A percentile compares a stretch with the other conserved stretches of the same genome.
Evolutionary conservation across 371 early-diverging fungal species (phyloP).

Genomic region (Globomyces sp.): DNA sequence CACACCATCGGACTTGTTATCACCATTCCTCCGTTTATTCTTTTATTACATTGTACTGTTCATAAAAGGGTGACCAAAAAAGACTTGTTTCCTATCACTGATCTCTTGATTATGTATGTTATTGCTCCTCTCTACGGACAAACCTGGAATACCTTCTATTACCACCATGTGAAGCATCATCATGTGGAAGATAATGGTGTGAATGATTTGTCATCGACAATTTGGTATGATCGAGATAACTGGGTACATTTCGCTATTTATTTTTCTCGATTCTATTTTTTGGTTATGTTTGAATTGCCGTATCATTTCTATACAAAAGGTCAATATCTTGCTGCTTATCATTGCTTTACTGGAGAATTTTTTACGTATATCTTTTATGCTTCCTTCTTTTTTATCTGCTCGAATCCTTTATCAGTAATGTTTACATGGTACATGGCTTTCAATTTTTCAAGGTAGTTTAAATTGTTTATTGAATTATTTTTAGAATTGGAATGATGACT

Average conservation of each 20-base stretch:
- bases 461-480: neutral
- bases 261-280: constrained; percentile 38
- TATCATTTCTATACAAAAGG: constrained; percentile 30
- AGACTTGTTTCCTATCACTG: constrained; percentile 9
- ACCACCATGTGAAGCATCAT: constrained; percentile 44
- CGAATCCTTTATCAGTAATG: constrained; percentile 21
- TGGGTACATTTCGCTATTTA: constrained; percentile 26
- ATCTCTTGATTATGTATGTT: constrained; percentile 26
- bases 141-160: constrained; percentile 39
- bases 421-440: constrained; percentile 33
- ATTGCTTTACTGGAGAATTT: constrained; percentile 22
- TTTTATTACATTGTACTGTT: constrained; percentile 25
- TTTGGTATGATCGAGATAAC: constrained; percentile 38
- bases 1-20: constrained; percentile 19
- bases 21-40: constrained; percentile 21
- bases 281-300: constrained; percentile 31
- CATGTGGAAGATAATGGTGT: constrained; percentile 43
- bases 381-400: constrained; percentile 13
- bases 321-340: constrained; percentile 15
- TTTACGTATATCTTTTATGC: constrained; percentile 16
- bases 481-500: constrained; percentile 40
- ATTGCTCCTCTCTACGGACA: constrained; percentile 39
- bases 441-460: constrained; percentile 24
- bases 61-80: constrained; percentile 11
- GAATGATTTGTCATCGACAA: constrained; percentile 30